phyloP scores from a whole-genome alignment of 345 rosid genomes.

The Pistacia vera region DNA sequence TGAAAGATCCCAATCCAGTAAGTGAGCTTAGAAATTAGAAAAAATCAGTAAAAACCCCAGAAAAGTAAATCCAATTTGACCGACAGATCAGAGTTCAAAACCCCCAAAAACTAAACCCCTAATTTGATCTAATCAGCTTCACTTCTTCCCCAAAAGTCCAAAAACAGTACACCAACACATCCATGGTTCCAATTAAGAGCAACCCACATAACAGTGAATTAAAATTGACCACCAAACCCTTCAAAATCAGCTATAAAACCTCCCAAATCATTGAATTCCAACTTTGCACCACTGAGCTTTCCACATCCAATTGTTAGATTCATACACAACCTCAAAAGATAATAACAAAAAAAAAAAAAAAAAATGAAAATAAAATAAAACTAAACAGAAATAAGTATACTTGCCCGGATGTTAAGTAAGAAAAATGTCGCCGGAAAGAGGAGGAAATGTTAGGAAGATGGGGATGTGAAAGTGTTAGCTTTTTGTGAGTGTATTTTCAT shows the following conservation, averaged over 20 bases:
- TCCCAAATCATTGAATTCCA: conserved; percentile 19
- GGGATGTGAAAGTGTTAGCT: conserved; percentile 37
- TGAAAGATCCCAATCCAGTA: conserved; percentile 25
- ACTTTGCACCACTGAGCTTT: conserved; percentile 1
- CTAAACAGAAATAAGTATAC: conserved; percentile 8
- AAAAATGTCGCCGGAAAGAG: conserved; percentile 20
- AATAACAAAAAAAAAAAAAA: neutral
- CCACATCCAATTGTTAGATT: conserved; percentile 11
- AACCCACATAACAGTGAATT: conserved; percentile 53
- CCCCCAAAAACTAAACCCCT: conserved; percentile 18
- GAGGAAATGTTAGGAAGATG: conserved; percentile 24
- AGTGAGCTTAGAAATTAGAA: conserved; percentile 19
- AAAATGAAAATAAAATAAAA: neutral
- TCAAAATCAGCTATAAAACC: conserved; percentile 11
- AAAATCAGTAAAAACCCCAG: conserved; percentile 8
- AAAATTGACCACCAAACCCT: conserved; percentile 18
- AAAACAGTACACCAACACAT: conserved; percentile 55
- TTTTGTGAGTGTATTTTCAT: conserved; percentile 21
- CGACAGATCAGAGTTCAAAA: conserved; percentile 45
- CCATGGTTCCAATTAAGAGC: conserved; percentile 71
- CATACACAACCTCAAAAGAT: neutral
- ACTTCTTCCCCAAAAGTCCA: conserved; percentile 71
- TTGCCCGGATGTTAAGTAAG: conserved; percentile 13
- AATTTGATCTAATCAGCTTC: conserved; percentile 56
- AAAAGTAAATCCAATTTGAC: conserved; percentile 23